A percentile compares a stretch with the other conserved stretches of the same genome.
Conservation (phyloP, 192 early-diverging fungal species). For the Umbelopsis ramanniana region DNA sequence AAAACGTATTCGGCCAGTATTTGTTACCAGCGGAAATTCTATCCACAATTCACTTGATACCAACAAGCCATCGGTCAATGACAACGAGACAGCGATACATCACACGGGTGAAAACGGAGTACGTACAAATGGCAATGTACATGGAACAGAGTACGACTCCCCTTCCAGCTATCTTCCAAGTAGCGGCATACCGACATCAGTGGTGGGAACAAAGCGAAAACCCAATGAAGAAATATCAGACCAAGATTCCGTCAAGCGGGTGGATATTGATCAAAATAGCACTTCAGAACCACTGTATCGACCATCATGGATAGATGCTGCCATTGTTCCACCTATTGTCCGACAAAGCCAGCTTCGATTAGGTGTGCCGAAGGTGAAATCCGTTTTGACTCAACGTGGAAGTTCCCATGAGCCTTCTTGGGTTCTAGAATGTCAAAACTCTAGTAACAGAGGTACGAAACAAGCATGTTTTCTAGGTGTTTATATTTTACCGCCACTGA, state of each 20-base stretch:
- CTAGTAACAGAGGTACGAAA: slow-evolving; percentile 17
- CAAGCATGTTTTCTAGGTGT: slow-evolving; percentile 15
- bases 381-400: slow-evolving; percentile 33
- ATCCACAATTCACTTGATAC: neutral
- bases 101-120: neutral
- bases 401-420: neutral
- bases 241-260: slow-evolving; percentile 1
- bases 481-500: slow-evolving; percentile 27
- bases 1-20: slow-evolving; percentile 79
- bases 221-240: slow-evolving; percentile 17
- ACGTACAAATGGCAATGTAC: neutral
- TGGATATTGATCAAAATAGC: slow-evolving; percentile 18
- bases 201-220: slow-evolving; percentile 57
- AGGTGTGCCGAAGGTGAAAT: slow-evolving; percentile 51
- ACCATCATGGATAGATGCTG: slow-evolving; percentile 40
- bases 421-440: slow-evolving; percentile 44
- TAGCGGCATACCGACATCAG: slow-evolving; percentile 43
- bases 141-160: slow-evolving; percentile 36
- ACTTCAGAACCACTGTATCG: slow-evolving; percentile 1
- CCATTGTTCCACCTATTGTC: slow-evolving; percentile 46
- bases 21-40: neutral
- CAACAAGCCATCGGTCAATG: neutral
- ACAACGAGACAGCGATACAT: neutral
- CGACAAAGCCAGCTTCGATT: slow-evolving; percentile 50
- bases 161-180: slow-evolving; percentile 42